A percentile compares a stretch with the other conserved stretches of the same genome.
Conservation (phyloP, 2,329 filamentous ascomycete species). For the Fusarium odoratissimum region DNA sequence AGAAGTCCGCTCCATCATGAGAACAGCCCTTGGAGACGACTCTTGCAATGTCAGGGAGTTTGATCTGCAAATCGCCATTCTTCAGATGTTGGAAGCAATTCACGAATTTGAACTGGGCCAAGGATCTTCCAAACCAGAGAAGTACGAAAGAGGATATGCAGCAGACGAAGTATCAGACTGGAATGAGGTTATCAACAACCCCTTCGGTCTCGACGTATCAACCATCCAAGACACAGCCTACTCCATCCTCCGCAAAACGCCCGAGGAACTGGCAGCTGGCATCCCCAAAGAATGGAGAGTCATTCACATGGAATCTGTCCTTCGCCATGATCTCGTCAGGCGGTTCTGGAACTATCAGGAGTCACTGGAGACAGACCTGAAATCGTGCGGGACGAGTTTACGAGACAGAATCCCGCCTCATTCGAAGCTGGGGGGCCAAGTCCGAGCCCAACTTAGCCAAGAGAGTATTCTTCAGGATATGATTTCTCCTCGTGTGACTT, state of each 20-base stretch:
- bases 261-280: constrained; percentile 4
- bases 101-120: not conserved
- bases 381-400: not conserved
- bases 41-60: not conserved
- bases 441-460: constrained; percentile 2
- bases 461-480: constrained; percentile 53
- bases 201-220: constrained; percentile 29
- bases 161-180: constrained; percentile 21
- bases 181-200: constrained; percentile 30
- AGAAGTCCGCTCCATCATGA: constrained; percentile 25
- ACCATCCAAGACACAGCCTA: constrained; percentile 35
- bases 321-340: constrained; percentile 48
- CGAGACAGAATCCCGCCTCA: constrained; percentile 24
- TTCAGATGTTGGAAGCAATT: constrained; percentile 34
- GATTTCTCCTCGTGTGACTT: constrained; percentile 51
- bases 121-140: not conserved
- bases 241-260: constrained; percentile 16
- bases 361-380: constrained; percentile 43
- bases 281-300: constrained; percentile 42
- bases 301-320: constrained; percentile 54
- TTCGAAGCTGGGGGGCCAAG: constrained; percentile 15
- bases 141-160: constrained; percentile 17
- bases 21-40: not conserved
- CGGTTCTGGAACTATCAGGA: constrained; percentile 47
- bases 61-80: constrained; percentile 21